These are phyloP conservation scores for Elongisporangium undulatum DNA, from an alignment of 352 stramenopile species.

Conservation along the genomic window DNA sequence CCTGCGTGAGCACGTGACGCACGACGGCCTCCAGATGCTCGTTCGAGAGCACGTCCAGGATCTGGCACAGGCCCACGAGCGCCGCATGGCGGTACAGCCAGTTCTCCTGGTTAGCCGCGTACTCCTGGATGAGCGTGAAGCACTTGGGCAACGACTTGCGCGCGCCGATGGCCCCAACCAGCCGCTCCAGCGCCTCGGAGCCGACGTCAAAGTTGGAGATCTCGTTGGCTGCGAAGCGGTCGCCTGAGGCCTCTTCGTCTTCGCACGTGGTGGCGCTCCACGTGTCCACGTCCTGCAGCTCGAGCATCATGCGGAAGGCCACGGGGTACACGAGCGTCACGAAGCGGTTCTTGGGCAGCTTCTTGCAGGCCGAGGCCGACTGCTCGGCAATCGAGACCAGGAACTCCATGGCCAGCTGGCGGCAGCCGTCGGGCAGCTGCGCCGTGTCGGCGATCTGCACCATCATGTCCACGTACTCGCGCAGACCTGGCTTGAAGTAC, in stretches of 20 bases:
- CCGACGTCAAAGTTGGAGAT: conserved; percentile 88
- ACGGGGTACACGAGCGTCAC: conserved; percentile 69
- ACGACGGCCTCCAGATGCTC: conserved; percentile 69
- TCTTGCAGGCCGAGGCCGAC: conserved; percentile 46
- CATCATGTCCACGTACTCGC: conserved; percentile 66
- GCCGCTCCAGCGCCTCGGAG: conserved; percentile 69
- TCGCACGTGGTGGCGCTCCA: conserved; percentile 70
- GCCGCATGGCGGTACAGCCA: conserved; percentile 77
- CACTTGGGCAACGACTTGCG: conserved; percentile 73
- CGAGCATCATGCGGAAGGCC: conserved; percentile 83
- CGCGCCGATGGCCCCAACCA: conserved; percentile 58
- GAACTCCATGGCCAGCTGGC: conserved; percentile 83
- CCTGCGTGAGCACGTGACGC: conserved; percentile 59
- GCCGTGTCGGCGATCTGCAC: conserved; percentile 56
- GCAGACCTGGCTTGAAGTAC: conserved; percentile 63
- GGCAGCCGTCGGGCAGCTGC: conserved; percentile 54
- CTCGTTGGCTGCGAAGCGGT: conserved; percentile 44
- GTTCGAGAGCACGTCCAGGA: conserved; percentile 64
- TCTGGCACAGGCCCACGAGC: conserved; percentile 78
- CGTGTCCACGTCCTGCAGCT: conserved; percentile 65
- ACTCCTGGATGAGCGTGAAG: conserved; percentile 76
- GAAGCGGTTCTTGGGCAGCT: conserved; percentile 75
- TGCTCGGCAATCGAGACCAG: conserved; percentile 78
- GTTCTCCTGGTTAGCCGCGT: conserved; percentile 46
- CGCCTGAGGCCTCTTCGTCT: conserved; percentile 44